Percentiles rank a stretch among this genome's conserved stretches.
Evolutionary conservation across 768 basidiomycete species (phyloP).

Genomic region (Naganishia vishniacii): DNA sequence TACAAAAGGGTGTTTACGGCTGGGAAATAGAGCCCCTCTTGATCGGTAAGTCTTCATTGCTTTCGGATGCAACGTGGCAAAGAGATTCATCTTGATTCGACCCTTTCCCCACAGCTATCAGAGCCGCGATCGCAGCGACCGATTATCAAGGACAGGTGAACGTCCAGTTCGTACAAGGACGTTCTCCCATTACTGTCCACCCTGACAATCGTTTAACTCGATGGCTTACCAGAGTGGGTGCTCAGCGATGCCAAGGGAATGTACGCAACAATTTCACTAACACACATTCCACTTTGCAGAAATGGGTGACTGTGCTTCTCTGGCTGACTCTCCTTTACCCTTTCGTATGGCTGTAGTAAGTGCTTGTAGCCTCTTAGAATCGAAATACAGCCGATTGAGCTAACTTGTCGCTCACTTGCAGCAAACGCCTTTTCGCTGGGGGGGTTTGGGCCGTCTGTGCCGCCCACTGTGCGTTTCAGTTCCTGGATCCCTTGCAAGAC

Average conservation of each 20-base stretch:
- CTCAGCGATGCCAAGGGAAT: background rate
- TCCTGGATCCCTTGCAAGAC: too few relatives aligned
- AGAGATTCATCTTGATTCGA: background rate
- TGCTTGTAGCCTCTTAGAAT: background rate
- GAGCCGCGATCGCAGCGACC: conserved; percentile 10
- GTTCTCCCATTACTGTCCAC: background rate
- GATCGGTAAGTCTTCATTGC: background rate
- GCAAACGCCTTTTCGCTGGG: conserved; percentile 12
- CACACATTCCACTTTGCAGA: background rate
- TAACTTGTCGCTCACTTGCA: background rate
- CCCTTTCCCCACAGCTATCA: background rate
- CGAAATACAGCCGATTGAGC: background rate
- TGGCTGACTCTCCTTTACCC: conserved; percentile 9
- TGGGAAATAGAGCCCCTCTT: background rate
- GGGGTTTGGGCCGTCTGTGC: background rate
- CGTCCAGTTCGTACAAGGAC: background rate
- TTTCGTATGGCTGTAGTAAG: conserved; percentile 14
- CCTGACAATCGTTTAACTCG: background rate
- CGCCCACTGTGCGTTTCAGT: background rate
- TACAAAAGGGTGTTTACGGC: background rate
- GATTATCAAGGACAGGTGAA: conserved; percentile 6
- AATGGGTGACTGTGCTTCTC: background rate
- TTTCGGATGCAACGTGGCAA: background rate
- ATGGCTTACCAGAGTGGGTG: conserved; percentile 4
- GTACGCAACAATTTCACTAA: background rate